phyloP scores from a whole-genome alignment of 2,329 filamentous ascomycete species.

The Emmonsiellopsis sp. region DNA sequence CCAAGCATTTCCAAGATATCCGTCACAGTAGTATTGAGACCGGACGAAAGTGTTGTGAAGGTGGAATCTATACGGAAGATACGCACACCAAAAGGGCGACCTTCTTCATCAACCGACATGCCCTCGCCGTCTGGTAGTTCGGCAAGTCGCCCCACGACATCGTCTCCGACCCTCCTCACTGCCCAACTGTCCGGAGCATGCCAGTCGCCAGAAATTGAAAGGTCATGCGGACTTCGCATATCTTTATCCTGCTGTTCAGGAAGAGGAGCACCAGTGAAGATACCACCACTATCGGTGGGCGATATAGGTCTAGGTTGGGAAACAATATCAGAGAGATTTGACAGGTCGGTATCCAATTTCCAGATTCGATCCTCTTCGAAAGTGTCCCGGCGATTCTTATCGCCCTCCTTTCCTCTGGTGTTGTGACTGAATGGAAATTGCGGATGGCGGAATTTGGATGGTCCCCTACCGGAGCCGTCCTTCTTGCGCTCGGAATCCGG shows the following conservation, averaged over 20 bases:
- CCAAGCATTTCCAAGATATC: constrained; percentile 86
- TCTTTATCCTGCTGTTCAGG: constrained; percentile 17
- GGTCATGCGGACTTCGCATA: constrained; percentile 19
- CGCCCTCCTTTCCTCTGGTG: constrained; percentile 15
- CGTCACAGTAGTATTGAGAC: constrained; percentile 70
- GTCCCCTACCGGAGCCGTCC: constrained; percentile 23
- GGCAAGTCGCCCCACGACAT: constrained; percentile 24
- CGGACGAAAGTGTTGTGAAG: constrained; percentile 82
- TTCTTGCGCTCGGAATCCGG: constrained; percentile 29
- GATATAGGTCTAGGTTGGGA: constrained; percentile 59
- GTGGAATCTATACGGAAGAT: constrained; percentile 91
- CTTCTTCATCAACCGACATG: constrained; percentile 63
- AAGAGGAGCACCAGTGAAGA: constrained; percentile 23
- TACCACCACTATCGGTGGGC: constrained; percentile 49
- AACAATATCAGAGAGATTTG: constrained; percentile 86
- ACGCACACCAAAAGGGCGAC: constrained; percentile 76
- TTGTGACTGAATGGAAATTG: constrained; percentile 24
- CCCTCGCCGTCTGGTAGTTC: constrained; percentile 59
- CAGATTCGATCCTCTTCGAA: constrained; percentile 57
- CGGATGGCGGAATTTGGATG: constrained; percentile 25
- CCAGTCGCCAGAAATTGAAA: constrained; percentile 53
- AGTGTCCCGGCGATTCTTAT: constrained; percentile 19
- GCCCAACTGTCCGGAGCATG: constrained; percentile 96
- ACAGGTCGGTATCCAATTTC: constrained; percentile 76
- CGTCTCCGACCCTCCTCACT: constrained; percentile 54